phyloP scores from a whole-genome alignment of 805 yeast genomes.

The Candida gorgasii region DNA sequence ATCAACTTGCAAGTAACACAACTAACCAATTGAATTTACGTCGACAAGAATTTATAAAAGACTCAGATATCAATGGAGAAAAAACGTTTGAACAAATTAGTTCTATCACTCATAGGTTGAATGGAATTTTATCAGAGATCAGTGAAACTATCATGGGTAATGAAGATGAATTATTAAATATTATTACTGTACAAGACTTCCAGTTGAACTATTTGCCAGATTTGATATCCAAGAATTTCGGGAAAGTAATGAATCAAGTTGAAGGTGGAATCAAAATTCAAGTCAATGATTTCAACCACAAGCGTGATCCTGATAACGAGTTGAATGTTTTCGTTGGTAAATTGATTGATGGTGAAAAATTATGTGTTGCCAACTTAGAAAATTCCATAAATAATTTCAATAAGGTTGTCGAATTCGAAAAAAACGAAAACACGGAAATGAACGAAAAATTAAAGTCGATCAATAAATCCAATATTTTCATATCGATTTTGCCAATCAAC shows the following conservation, averaged over 20 bases:
- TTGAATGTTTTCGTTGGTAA: slow-evolving; percentile 78
- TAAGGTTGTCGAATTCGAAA: slow-evolving; percentile 21
- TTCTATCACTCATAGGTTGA: slow-evolving; percentile 30
- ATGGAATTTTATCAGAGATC: slow-evolving; percentile 34
- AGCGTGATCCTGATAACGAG: slow-evolving; percentile 33
- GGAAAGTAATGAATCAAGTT: slow-evolving; percentile 67
- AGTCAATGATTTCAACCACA: slow-evolving; percentile 50
- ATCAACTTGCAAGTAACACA: slow-evolving; percentile 48
- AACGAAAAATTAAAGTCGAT: slow-evolving; percentile 21
- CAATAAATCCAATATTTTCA: slow-evolving; percentile 60
- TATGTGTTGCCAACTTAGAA: slow-evolving; percentile 85
- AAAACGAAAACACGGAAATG: slow-evolving; percentile 18
- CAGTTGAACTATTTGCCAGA: slow-evolving; percentile 47
- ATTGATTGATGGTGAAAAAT: slow-evolving; percentile 79
- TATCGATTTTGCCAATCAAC: slow-evolving; percentile 67
- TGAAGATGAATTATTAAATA: slow-evolving; percentile 45
- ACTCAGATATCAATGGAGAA: slow-evolving; percentile 18
- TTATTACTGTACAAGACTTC: slow-evolving; percentile 63
- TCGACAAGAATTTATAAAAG: slow-evolving; percentile 35
- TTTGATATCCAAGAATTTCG: slow-evolving; percentile 54
- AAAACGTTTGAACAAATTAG: slow-evolving; percentile 27
- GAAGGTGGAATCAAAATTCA: slow-evolving; percentile 73
- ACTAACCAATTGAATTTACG: slow-evolving; percentile 42
- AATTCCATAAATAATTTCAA: slow-evolving; percentile 54
- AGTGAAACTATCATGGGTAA: slow-evolving; percentile 51